Evolutionary conservation across 495 filamentous ascomycete genomes (phyloP).

Genomic region (Hypoxylon fuscum): DNA sequence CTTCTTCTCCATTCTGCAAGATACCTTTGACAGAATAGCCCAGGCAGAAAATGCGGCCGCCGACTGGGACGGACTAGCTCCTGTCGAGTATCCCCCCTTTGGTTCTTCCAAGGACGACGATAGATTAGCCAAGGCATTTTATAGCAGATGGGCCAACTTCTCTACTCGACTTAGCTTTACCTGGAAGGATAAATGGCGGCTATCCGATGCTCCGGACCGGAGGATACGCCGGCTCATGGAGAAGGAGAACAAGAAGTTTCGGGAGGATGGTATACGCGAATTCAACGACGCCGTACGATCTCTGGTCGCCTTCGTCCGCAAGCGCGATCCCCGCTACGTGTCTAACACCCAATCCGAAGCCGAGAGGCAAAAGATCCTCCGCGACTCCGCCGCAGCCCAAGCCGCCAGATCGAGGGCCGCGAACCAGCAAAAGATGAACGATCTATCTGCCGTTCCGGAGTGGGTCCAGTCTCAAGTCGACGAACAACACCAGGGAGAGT

Average conservation of each 20-base stretch:
- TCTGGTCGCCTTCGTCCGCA: slow-evolving; percentile 89
- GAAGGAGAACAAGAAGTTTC: slow-evolving; percentile 89
- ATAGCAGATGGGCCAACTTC: slow-evolving; percentile 82
- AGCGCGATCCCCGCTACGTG: slow-evolving; percentile 88
- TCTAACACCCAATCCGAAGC: slow-evolving; percentile 72
- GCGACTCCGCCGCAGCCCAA: slow-evolving; percentile 82
- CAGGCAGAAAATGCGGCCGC: slow-evolving; percentile 79
- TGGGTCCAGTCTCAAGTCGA: slow-evolving; percentile 73
- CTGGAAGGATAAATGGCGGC: slow-evolving; percentile 86
- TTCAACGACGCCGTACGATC: slow-evolving; percentile 93
- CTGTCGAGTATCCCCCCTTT: slow-evolving; percentile 79
- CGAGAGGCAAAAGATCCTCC: slow-evolving; percentile 79
- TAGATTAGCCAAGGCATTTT: slow-evolving; percentile 79
- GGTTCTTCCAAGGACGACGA: slow-evolving; percentile 73
- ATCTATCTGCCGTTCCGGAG: slow-evolving; percentile 71
- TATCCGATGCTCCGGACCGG: slow-evolving; percentile 87
- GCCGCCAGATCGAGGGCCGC: slow-evolving; percentile 83
- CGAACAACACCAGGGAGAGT: slow-evolving; percentile 52
- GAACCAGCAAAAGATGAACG: slow-evolving; percentile 74
- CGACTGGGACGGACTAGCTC: slow-evolving; percentile 66
- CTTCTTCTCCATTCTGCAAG: slow-evolving; percentile 82
- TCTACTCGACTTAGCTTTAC: slow-evolving; percentile 84
- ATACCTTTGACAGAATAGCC: slow-evolving; percentile 82
- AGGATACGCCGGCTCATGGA: slow-evolving; percentile 86
- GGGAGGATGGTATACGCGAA: slow-evolving; percentile 82